Percentiles rank a stretch among this genome's conserved stretches.
Conservation (phyloP, 805 yeast genomes). For the Kluyveromyces dobzhanskii region DNA sequence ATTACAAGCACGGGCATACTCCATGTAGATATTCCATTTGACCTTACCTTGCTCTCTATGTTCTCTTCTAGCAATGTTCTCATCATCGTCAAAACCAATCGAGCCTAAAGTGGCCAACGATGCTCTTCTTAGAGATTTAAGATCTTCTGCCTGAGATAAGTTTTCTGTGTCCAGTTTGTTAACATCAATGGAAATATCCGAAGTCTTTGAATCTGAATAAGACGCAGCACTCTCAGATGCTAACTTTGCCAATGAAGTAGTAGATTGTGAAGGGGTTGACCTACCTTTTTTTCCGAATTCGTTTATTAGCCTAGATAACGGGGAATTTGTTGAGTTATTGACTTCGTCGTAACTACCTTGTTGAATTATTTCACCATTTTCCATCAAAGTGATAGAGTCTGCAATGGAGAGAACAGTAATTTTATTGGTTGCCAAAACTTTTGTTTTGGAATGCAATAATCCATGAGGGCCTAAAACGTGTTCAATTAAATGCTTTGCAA, state of each 20-base stretch:
- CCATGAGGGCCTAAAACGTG: constrained; percentile 81
- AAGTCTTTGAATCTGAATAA: constrained; percentile 11
- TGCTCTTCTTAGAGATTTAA: constrained; percentile 50
- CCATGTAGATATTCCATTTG: constrained; percentile 73
- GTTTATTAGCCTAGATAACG: constrained; percentile 43
- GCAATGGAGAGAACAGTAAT: constrained; percentile 77
- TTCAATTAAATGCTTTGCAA: constrained; percentile 75
- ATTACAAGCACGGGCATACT: constrained; percentile 85
- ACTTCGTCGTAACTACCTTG: constrained; percentile 55
- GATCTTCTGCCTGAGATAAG: constrained; percentile 23
- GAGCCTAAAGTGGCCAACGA: constrained; percentile 36
- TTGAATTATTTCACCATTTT: constrained; percentile 60
- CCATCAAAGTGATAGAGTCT: constrained; percentile 56
- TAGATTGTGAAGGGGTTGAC: constrained; percentile 9
- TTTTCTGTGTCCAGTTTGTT: constrained; percentile 22
- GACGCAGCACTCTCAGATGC: constrained; percentile 12
- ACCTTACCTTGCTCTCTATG: constrained; percentile 91
- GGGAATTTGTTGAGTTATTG: constrained; percentile 34
- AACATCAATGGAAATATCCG: constrained; percentile 26
- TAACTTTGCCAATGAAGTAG: constrained; percentile 6
- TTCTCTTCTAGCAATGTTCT: constrained; percentile 41
- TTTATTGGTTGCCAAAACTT: constrained; percentile 78
- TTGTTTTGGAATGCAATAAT: constrained; percentile 62
- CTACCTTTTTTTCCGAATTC: constrained; percentile 52
- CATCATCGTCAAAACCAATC: constrained; percentile 32